phyloP scores from a whole-genome alignment of 331 rosid genomes.

The Quercus lobata region DNA sequence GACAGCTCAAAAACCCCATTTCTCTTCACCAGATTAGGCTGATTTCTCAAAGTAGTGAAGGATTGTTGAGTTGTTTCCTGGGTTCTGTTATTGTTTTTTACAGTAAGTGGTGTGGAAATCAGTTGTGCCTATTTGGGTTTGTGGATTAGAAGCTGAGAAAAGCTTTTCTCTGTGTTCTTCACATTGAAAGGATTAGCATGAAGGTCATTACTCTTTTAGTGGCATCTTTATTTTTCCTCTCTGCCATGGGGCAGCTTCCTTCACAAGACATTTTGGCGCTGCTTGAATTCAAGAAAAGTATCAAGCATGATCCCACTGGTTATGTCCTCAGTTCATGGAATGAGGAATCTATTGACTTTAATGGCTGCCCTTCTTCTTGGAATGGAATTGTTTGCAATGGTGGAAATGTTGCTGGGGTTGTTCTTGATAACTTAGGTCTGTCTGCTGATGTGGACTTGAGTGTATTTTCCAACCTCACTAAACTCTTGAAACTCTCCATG shows the following conservation, averaged over 20 bases:
- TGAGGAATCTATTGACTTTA: slow-evolving; percentile 92
- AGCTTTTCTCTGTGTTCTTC: not conserved
- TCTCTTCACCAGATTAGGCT: not conserved
- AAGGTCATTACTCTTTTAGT: slow-evolving; percentile 51
- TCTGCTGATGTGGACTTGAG: slow-evolving; percentile 80
- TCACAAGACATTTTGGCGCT: slow-evolving; percentile 92
- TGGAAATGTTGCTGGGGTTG: slow-evolving; percentile 94
- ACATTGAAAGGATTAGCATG: slow-evolving; percentile 34
- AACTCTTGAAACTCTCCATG: slow-evolving; percentile 80
- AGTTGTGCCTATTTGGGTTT: slow-evolving; percentile 9
- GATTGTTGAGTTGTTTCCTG: slow-evolving; percentile 1
- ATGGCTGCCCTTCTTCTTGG: slow-evolving; percentile 99
- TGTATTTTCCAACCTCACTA: slow-evolving; percentile 72
- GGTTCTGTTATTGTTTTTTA: slow-evolving; percentile 8
- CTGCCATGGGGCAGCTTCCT: slow-evolving; percentile 87
- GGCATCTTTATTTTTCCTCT: slow-evolving; percentile 52
- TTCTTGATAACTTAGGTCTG: slow-evolving; percentile 74
- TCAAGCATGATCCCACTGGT: slow-evolving; percentile 95
- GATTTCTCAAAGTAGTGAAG: slow-evolving; percentile 7
- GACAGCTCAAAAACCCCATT: slow-evolving; percentile 14
- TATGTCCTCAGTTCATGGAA: slow-evolving; percentile 91
- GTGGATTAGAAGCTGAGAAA: slow-evolving; percentile 9
- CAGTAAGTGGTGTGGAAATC: slow-evolving; percentile 14
- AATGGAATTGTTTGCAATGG: slow-evolving; percentile 88
- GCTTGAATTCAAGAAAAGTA: slow-evolving; percentile 83